Base-by-base conservation (phyloP, 2,329 filamentous ascomycete species). In the Aureobasidium sp. region DNA sequence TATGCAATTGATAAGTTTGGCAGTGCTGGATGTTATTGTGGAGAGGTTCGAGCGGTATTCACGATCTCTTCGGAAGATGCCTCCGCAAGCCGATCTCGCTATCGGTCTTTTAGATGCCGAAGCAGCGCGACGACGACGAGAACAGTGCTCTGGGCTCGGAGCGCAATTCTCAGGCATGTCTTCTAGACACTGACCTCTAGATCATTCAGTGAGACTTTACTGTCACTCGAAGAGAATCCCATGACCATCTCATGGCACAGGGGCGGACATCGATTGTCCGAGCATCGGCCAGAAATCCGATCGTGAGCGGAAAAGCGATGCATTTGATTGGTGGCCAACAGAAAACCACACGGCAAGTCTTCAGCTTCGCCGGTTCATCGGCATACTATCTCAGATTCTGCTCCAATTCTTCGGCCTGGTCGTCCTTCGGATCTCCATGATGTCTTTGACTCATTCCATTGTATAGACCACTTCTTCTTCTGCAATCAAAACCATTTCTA, bases 331-430 rank as follows among this genome's bases (percentile, higher is more conserved):
- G 50, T 52, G 39, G 39, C 37, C 52, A 56, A 56, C 39, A 15
- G 23, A 56, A 44, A 56, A 32, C 27, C 39, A 48, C 51, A 50
- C 55, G 56, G 56, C 56, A 39, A 59, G 26, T 23, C 41, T 17
- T 5, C 23, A 29, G 9, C 13, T 41, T 59, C 23, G 56, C 56
- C 56, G 56, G 34, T 17, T 50, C 42, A 32, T 48, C 56, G 56
- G 56, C 56, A 36, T 50, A 36, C 42, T 50, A 59, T 59, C 44
- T 59, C 56, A 39, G 34, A 39, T 59, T 47, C 23, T 41, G 42
- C 44, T 41, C 53, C 56, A 59, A 48, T 59, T 59, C 56, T 50
- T 50, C 56, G 56, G 39, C 44, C 47, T 59, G 56, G 9, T 17
- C 26, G 17, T 27, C 34, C 44, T 37, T 48, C 56, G 17, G 44